Conservation (phyloP, 139 green algal species). For the Chlorella ohadii region DNA sequence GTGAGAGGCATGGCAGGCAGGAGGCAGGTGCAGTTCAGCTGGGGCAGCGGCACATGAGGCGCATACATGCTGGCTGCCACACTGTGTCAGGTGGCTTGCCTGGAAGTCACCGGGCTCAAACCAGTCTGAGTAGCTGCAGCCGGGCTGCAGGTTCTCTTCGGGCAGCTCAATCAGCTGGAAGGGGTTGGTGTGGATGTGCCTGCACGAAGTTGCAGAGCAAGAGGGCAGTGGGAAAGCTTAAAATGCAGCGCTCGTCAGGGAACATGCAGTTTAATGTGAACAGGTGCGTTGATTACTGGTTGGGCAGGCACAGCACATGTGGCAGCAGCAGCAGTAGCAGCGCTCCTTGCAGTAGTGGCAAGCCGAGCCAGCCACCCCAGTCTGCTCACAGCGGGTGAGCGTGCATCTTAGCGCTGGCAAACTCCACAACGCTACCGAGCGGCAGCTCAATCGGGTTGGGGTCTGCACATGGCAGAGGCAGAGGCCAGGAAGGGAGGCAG, state of each 20-base stretch:
- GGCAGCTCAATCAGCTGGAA: not conserved
- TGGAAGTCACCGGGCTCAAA: not conserved
- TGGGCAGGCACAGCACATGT: too few relatives aligned
- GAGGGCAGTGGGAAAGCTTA: too few relatives aligned
- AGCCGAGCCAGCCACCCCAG: not conserved
- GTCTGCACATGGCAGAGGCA: not conserved
- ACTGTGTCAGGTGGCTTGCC: not conserved
- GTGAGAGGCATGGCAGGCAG: too few relatives aligned
- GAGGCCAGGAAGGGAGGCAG: too few relatives aligned
- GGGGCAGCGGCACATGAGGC: too few relatives aligned
- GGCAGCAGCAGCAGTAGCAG: not conserved
- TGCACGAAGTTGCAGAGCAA: not conserved
- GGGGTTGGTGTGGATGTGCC: conserved; percentile 14
- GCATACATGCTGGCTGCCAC: too few relatives aligned
- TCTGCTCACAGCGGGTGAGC: not conserved
- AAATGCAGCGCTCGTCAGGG: too few relatives aligned
- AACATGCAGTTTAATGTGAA: too few relatives aligned
- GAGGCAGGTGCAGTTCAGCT: too few relatives aligned
- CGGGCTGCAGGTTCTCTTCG: not conserved
- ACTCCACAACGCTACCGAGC: not conserved
- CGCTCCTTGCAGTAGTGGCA: too few relatives aligned
- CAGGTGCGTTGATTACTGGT: too few relatives aligned
- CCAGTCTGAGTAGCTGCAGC: not conserved
- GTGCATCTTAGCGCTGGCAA: not conserved
- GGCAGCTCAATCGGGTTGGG: not conserved